Conservation (phyloP, 331 rosid species). For the Dryas integrifolia region DNA sequence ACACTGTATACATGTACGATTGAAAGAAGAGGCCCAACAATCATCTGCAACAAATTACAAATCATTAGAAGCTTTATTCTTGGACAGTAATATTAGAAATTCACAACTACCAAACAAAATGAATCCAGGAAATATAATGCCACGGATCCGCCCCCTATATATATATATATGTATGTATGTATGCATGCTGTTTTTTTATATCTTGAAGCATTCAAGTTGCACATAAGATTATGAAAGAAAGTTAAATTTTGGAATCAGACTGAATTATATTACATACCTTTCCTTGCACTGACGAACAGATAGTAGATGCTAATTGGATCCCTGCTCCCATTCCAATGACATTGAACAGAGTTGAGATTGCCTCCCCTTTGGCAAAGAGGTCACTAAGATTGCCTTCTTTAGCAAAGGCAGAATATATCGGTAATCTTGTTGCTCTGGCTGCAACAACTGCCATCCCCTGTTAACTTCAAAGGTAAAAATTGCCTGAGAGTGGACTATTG, state of each 20-base stretch:
- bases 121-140: neutral
- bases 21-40: slow-evolving; percentile 75
- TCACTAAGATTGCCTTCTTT: slow-evolving; percentile 96
- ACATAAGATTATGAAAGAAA: neutral
- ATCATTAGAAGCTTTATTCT: slow-evolving; percentile 26
- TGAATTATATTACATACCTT: slow-evolving; percentile 50
- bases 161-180: no score
- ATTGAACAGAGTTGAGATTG: slow-evolving; percentile 85
- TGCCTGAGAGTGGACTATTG: neutral
- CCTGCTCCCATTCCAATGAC: slow-evolving; percentile 84
- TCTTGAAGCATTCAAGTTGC: neutral
- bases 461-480: slow-evolving; percentile 27
- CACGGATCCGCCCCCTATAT: no score
- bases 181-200: neutral
- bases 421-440: slow-evolving; percentile 93
- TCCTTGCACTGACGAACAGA: slow-evolving; percentile 81
- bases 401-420: slow-evolving; percentile 96
- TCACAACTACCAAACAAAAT: neutral
- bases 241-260: neutral
- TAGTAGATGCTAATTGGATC: slow-evolving; percentile 78
- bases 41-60: slow-evolving; percentile 45
- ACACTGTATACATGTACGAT: slow-evolving; percentile 65
- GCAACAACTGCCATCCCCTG: slow-evolving; percentile 98
- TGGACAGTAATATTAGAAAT: neutral
- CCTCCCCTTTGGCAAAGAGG: slow-evolving; percentile 95